Evolutionary conservation across 2,329 filamentous ascomycete genomes (phyloP), one percentile per base, ranked within the genome.

Genomic region (Cryphonectria carpinicola): DNA sequence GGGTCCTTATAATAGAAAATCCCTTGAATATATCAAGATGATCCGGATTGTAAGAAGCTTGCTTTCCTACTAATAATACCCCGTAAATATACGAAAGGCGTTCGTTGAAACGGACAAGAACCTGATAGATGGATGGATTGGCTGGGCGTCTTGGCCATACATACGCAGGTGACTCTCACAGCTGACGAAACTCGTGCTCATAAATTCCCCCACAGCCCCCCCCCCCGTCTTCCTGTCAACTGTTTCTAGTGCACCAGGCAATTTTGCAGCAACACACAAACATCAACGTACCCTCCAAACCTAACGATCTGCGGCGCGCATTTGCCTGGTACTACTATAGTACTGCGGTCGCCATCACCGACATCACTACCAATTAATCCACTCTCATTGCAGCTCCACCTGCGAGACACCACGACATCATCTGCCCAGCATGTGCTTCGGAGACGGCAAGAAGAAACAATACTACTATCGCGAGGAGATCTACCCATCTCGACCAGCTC

Each of bases 381-480:
- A n/a, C 17, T 10, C 4, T 37, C 6, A 25, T 3, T 25, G 49
- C 22, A n/a, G 6, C 22, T 10, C 49, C 8, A 11, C n/a, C 49
- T 25, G 49, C 28, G 17, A 17, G 35, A 58, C 54, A 35, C 54
- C 28, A n/a, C 13, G 0, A 4, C 11, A 13, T 22, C 8, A n/a
- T n/a, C 58, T 61, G 43, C 63, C 63, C 41, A 65, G 14, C 41
- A 65, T 65, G 65, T 67, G 65, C 41, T 67, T 67, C 39, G 65
- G 65, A 28, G 35, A 22, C 25, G 25, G 52, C 32, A 35, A 56
- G 14, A 60, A 46, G 28, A 37, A 35, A 22, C 54, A 46, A 22
- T 67, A 67, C 54, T 67, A 67, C 54, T 58, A 67, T n/a, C 65
- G 43, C 41, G 63, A 67, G 39, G 65, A 61, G 32, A 43, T 67